phyloP scores from a whole-genome alignment of 805 yeast genomes.

The Helenozyma baotianmanensis region DNA sequence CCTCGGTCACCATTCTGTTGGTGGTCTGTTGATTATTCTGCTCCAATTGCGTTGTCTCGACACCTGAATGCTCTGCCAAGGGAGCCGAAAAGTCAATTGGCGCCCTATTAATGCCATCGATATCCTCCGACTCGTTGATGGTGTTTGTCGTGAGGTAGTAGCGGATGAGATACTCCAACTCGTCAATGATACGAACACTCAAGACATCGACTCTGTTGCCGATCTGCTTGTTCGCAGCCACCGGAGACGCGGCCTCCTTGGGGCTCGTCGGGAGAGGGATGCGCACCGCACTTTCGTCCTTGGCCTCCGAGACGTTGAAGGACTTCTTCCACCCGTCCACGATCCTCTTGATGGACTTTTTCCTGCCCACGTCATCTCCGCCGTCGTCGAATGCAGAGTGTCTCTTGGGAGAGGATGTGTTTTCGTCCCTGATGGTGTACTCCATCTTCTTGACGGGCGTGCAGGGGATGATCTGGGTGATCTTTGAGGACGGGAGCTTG shows the following conservation, averaged over 20 bases:
- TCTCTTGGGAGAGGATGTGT: constrained; percentile 1
- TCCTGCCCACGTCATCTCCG: constrained; percentile 22
- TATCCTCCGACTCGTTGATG: constrained; percentile 5
- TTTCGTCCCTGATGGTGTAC: constrained; percentile 16
- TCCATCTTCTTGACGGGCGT: constrained; percentile 68
- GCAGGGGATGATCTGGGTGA: constrained; percentile 50
- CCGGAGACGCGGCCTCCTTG: too few species aligned
- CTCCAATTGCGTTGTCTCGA: not conserved
- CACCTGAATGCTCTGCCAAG: not conserved
- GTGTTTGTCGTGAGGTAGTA: constrained; percentile 28
- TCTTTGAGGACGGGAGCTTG: constrained; percentile 47
- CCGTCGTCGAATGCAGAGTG: constrained; percentile 2
- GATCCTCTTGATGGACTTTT: constrained; percentile 32
- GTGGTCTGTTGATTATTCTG: not conserved
- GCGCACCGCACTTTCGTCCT: not conserved
- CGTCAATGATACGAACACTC: constrained; percentile 68
- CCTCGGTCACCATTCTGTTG: constrained; percentile 1
- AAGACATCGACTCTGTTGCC: constrained; percentile 52
- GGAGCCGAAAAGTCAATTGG: constrained; percentile 5
- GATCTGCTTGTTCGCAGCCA: constrained; percentile 7
- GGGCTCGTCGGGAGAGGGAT: too few species aligned
- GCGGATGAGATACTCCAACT: constrained; percentile 52
- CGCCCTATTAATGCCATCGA: constrained; percentile 6
- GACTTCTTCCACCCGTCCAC: constrained; percentile 41
- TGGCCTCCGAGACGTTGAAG: constrained; percentile 13